Evolutionary conservation across 163 green algal genomes (phyloP), one percentile per base, ranked within the genome.

Genomic region (Prototheca wickerhamii): DNA sequence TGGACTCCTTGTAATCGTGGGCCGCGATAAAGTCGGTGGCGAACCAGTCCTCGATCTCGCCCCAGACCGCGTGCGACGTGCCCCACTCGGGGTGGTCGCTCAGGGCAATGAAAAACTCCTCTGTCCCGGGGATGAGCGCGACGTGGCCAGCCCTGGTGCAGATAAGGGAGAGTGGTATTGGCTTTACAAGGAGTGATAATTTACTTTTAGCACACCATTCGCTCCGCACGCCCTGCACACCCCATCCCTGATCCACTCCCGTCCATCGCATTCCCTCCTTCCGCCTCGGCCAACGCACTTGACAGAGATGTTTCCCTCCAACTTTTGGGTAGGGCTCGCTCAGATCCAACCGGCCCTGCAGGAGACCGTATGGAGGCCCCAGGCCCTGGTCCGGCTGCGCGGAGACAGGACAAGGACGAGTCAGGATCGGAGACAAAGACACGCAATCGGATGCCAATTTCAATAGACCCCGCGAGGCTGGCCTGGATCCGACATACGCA

Each of bases 71-170:
- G 54, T 79, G 72, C 7, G 49, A 30, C 1, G 58, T 63, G 31
- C 58, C 66, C 72, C 72, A 79, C 55, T 75, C 67, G 3, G 57
- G 32, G 43, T 79, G 72, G 61, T 79, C 67, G 18, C 28, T 42
- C 20, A 74, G 66, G 2, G 67, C 63, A 4, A 79, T 73, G 55
- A 74, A 79, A 42, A 79, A 79, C 35, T 79, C 72, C 35, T 62
- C 51, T 17, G 62, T 74, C 8, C 42, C 56, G 3, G 72, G 72
- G 46, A 79, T 74, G 50, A 71, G 50, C 34, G 55, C 66, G 50
- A 69, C 56, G 57, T 75, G 54, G 34, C 72, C 63, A 58, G 66
- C 10, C 59, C 63, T 63, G 34, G 49, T 12, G 49, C 10, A 56
- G 17, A 12, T 12, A 66, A 58, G n/a, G n/a, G n/a, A n/a, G n/a